A percentile compares a stretch with the other conserved stretches of the same genome.
These are phyloP conservation scores for Nepenthes alata DNA, from an alignment of 179 eudicot genomes.

Conservation along the genomic window DNA sequence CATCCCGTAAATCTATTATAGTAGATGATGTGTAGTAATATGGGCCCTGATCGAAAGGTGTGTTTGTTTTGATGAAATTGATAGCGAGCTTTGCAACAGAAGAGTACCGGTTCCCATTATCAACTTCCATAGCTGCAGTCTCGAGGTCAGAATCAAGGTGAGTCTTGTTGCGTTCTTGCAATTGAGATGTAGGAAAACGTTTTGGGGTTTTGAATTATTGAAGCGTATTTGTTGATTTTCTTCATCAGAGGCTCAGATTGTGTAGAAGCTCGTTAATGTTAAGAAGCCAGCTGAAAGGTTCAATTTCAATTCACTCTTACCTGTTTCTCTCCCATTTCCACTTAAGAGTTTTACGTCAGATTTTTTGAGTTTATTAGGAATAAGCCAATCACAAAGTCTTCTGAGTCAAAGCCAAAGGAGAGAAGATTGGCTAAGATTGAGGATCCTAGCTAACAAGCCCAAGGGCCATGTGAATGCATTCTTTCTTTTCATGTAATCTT, in stretches of 20 bases:
- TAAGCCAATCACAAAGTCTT: constrained; percentile 15
- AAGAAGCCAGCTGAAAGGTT: constrained; percentile 39
- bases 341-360: too few species aligned
- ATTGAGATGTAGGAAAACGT: too few species aligned
- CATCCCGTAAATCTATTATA: too few species aligned
- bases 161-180: constrained; percentile 30
- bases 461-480: constrained; percentile 75
- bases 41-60: not conserved
- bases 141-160: constrained; percentile 57
- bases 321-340: not conserved
- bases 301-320: not conserved
- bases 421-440: constrained; percentile 45
- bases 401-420: constrained; percentile 39
- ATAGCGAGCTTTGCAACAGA: constrained; percentile 59
- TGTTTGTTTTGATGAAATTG: not conserved
- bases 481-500: constrained; percentile 58
- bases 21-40: not conserved
- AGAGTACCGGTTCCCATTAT: constrained; percentile 72
- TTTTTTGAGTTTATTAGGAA: constrained; percentile 12
- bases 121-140: constrained; percentile 59
- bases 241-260: constrained; percentile 41
- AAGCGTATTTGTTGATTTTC: not conserved
- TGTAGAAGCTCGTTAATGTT: constrained; percentile 33
- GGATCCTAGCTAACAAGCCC: constrained; percentile 42
- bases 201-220: not conserved